Percentiles rank a stretch among this genome's conserved stretches.
phyloP scores from a whole-genome alignment of 352 stramenopile species.

The Phytophthora crassamura region DNA sequence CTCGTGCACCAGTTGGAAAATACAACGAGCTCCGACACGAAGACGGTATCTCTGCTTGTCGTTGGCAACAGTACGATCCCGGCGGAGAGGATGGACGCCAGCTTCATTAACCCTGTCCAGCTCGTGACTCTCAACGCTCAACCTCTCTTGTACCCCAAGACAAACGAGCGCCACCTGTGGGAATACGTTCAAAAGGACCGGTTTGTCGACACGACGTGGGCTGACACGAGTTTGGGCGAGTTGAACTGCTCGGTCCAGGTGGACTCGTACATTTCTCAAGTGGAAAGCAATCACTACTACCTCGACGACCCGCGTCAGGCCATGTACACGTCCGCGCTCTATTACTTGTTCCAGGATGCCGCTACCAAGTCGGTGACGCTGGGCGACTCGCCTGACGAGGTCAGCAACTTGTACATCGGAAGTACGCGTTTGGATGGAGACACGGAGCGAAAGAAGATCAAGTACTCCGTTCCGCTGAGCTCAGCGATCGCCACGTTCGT shows the following conservation, averaged over 20 bases:
- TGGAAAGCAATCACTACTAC: constrained; percentile 56
- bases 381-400: constrained; percentile 1
- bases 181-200: constrained; percentile 29
- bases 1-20: constrained; percentile 38
- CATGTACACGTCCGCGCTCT: constrained; percentile 59
- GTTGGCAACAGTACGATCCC: constrained; percentile 34
- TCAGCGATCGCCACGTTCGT: constrained; percentile 53
- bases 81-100: constrained; percentile 15
- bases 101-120: constrained; percentile 35
- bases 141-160: constrained; percentile 26
- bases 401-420: constrained; percentile 29
- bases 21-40: constrained; percentile 4
- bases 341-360: constrained; percentile 56
- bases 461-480: constrained; percentile 47
- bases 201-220: constrained; percentile 20
- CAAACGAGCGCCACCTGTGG: constrained; percentile 25
- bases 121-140: constrained; percentile 33
- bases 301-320: constrained; percentile 48
- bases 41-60: constrained; percentile 26
- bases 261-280: constrained; percentile 55
- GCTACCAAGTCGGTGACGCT: constrained; percentile 38
- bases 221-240: constrained; percentile 19
- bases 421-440: constrained; percentile 42
- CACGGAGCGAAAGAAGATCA: constrained; percentile 53
- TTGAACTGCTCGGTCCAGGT: constrained; percentile 47